phyloP scores from a whole-genome alignment of 208 protist genomes.

The Eutreptiella sp. region DNA sequence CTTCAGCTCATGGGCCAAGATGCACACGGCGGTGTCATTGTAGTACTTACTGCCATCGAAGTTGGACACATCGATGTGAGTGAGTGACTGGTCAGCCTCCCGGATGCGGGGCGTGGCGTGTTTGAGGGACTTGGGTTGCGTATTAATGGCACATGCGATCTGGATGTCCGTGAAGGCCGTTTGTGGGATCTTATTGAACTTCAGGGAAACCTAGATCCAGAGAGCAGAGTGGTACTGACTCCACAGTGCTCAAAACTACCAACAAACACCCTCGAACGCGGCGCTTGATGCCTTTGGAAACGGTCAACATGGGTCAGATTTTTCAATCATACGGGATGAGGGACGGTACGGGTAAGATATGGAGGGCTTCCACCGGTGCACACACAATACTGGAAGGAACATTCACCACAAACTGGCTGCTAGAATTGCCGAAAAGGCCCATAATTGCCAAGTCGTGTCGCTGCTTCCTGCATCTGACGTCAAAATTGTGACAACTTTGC shows the following conservation, averaged over 20 bases:
- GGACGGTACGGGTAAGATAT: no score
- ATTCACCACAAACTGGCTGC: no score
- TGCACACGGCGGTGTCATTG: conserved; percentile 54
- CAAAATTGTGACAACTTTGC: no score
- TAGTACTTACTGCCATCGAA: conserved; percentile 38
- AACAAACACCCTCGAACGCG: no score
- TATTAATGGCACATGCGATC: conserved; percentile 58
- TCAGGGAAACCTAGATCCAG: conserved; percentile 42
- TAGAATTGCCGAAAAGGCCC: no score
- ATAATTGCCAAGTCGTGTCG: no score
- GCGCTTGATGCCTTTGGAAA: background rate
- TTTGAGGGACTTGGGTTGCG: conserved; percentile 55
- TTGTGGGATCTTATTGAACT: conserved; percentile 48
- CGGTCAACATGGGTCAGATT: background rate
- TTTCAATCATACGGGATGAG: background rate
- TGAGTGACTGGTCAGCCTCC: conserved; percentile 47
- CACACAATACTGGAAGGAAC: no score
- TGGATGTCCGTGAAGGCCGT: conserved; percentile 42
- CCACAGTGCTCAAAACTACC: no score
- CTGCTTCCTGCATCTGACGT: no score
- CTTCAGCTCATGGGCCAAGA: conserved; percentile 49
- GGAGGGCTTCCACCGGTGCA: no score
- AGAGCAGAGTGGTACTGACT: no score
- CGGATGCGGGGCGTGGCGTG: conserved; percentile 49
- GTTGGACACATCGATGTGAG: conserved; percentile 45